A percentile compares a stretch with the other conserved stretches of the same genome.
phyloP scores from a whole-genome alignment of 805 yeast species.

The Sugiyamaella marilandica region DNA sequence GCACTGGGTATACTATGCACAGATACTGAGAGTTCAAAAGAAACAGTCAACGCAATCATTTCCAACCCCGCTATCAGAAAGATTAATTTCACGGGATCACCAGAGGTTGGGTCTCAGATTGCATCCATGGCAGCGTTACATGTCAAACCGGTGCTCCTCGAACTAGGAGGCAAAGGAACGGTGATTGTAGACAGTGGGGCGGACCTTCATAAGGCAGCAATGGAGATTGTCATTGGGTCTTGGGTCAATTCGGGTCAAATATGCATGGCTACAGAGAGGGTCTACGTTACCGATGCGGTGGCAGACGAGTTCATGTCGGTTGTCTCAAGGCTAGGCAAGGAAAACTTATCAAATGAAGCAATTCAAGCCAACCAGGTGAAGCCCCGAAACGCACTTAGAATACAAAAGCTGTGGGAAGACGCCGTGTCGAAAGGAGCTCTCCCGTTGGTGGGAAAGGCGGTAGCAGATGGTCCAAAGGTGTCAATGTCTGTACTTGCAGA shows the following conservation, averaged over 20 bases:
- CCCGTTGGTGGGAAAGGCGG: constrained; percentile 64
- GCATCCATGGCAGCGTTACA: constrained; percentile 64
- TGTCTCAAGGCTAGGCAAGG: constrained; percentile 30
- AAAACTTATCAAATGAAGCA: neutral
- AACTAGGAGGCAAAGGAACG: constrained; percentile 86
- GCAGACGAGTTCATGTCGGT: constrained; percentile 57
- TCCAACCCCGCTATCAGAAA: constrained; percentile 69
- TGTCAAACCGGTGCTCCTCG: constrained; percentile 76
- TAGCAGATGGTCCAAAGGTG: constrained; percentile 51
- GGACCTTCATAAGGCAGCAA: constrained; percentile 54
- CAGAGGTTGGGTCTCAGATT: constrained; percentile 69
- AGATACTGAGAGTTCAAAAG: constrained; percentile 35
- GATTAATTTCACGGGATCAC: constrained; percentile 84
- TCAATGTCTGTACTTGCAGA: constrained; percentile 49
- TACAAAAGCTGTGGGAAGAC: constrained; percentile 38
- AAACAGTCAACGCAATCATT: constrained; percentile 66
- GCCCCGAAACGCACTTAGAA: constrained; percentile 19
- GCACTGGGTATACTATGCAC: constrained; percentile 58
- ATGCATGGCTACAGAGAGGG: constrained; percentile 81
- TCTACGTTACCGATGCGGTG: constrained; percentile 64
- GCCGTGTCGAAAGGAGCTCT: constrained; percentile 69
- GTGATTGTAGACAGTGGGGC: constrained; percentile 72
- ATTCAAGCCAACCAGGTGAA: constrained; percentile 4
- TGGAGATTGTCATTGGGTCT: constrained; percentile 59
- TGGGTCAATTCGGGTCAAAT: constrained; percentile 82